Conservation (phyloP, 306 rosid genomes). For the Geum urbanum region DNA sequence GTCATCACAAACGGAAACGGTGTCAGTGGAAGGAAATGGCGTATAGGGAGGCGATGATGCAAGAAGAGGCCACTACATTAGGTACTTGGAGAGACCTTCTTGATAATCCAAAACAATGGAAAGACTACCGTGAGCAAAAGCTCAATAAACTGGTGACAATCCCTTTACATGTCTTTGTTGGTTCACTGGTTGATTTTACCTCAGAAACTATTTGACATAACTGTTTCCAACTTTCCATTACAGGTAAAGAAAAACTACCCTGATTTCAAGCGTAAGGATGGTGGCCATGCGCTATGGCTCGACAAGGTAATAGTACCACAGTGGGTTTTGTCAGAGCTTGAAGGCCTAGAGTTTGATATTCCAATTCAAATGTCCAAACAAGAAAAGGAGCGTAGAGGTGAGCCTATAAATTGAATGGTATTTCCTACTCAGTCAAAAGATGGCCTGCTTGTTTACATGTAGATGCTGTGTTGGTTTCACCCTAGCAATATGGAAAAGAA, state of each 20-base stretch:
- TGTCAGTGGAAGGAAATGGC: too few relatives aligned
- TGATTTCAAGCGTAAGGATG: conserved; percentile 59
- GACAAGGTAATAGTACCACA: conserved; percentile 21
- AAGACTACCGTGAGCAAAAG: conserved; percentile 53
- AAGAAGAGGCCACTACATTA: conserved; percentile 8
- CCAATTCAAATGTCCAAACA: conserved; percentile 19
- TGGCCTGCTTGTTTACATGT: neutral
- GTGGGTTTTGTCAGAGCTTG: conserved; percentile 43
- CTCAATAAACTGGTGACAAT: conserved; percentile 39
- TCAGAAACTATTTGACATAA: conserved; percentile 6
- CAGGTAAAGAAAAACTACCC: conserved; percentile 53
- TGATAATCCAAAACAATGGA: conserved; percentile 55
- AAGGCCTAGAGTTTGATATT: conserved; percentile 40
- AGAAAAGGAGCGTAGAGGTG: conserved; percentile 21
- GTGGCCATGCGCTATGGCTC: conserved; percentile 49
- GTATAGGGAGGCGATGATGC: too few relatives aligned
- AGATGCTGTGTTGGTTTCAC: neutral
- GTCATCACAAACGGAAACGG: too few relatives aligned
- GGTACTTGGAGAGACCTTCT: conserved; percentile 56
- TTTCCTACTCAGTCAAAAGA: neutral
- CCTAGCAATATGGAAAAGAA: neutral
- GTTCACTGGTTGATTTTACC: conserved; percentile 10
- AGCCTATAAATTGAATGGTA: neutral
- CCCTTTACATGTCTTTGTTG: conserved; percentile 4
- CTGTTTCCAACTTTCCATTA: conserved; percentile 19